Evolutionary conservation across 257 asterid genomes (phyloP).

Genomic region (Thymus mandschuricus): DNA sequence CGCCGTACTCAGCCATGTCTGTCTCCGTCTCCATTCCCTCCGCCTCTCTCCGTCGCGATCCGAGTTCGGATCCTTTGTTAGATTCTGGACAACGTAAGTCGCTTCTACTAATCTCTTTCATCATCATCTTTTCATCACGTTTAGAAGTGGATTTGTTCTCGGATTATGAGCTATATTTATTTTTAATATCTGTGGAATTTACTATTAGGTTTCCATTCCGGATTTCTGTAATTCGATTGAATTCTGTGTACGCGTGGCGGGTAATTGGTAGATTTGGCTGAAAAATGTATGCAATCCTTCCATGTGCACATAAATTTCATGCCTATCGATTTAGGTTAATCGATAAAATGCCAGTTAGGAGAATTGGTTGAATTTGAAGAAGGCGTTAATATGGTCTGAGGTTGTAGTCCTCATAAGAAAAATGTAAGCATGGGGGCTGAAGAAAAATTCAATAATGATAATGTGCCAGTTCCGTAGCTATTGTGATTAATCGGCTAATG

Average conservation of each 20-base stretch:
- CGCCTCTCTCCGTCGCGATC: constrained; percentile 48
- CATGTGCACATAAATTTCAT: background rate
- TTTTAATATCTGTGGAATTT: background rate
- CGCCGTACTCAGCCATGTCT: constrained; percentile 59
- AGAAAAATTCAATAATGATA: background rate
- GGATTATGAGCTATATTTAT: background rate
- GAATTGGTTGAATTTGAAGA: background rate
- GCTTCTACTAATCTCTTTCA: background rate
- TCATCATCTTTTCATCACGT: background rate
- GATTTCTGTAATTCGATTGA: constrained; percentile 3
- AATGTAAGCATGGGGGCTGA: background rate
- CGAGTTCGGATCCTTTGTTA: constrained; percentile 59
- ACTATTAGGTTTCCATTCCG: background rate
- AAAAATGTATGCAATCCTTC: background rate
- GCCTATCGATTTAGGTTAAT: background rate
- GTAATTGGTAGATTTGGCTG: background rate
- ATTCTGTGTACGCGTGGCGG: constrained; percentile 12
- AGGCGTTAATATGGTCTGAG: background rate
- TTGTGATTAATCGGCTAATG: background rate
- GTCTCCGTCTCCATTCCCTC: constrained; percentile 46
- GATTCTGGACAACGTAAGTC: constrained; percentile 76
- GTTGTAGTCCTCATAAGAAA: background rate
- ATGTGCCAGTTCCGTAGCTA: background rate
- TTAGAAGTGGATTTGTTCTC: constrained; percentile 8
- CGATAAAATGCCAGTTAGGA: background rate